Evolutionary conservation across 345 rosid species (phyloP).

Genomic region (Arabidopsis suecica): DNA sequence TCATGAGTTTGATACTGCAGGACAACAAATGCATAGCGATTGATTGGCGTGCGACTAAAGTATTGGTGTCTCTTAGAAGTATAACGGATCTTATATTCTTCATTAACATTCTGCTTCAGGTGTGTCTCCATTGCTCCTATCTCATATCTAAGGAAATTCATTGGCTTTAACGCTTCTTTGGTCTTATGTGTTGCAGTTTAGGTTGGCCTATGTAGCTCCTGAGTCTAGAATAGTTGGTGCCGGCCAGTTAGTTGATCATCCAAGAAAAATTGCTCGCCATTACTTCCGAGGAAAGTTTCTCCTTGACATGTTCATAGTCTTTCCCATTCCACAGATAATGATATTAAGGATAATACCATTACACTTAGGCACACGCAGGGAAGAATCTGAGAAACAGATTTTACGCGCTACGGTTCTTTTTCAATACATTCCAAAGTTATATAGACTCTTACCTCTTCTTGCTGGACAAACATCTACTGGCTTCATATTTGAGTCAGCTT

Average conservation of each 20-base stretch:
- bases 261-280: conserved; percentile 71
- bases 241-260: conserved; percentile 53
- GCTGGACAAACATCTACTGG: conserved; percentile 81
- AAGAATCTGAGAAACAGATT: conserved; percentile 64
- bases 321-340: conserved; percentile 90
- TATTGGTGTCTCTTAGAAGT: conserved; percentile 57
- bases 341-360: conserved; percentile 55
- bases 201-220: conserved; percentile 6
- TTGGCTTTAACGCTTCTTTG: background rate
- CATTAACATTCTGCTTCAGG: conserved; percentile 86
- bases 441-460: conserved; percentile 69
- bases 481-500: conserved; percentile 84
- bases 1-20: conserved; percentile 46
- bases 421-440: conserved; percentile 77
- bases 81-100: conserved; percentile 66
- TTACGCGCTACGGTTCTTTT: conserved; percentile 59
- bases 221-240: background rate
- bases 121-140: conserved; percentile 35
- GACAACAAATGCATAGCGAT: conserved; percentile 58
- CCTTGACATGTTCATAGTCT: conserved; percentile 61
- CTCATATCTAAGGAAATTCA: background rate
- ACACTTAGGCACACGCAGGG: conserved; percentile 50
- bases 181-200: background rate
- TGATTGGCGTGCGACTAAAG: conserved; percentile 49
- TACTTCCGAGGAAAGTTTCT: conserved; percentile 62